Percentiles rank a stretch among this genome's conserved stretches.
phyloP scores from a whole-genome alignment of 306 rosid species.

The Prunus padus region DNA sequence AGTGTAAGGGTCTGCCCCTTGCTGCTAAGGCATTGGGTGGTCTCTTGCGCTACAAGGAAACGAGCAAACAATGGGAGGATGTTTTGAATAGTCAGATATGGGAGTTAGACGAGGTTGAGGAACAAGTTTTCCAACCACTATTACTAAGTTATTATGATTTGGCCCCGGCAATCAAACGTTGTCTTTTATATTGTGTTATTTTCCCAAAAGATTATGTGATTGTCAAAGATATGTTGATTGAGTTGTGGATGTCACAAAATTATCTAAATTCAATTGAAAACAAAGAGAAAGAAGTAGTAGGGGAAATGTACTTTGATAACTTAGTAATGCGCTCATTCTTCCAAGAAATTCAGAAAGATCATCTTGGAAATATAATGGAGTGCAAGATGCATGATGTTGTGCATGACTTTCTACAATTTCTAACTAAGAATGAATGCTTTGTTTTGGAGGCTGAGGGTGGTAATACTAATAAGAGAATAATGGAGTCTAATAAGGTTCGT shows the following conservation, averaged over 20 bases:
- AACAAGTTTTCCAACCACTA: neutral
- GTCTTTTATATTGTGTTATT: neutral
- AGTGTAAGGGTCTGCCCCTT: conserved; percentile 21
- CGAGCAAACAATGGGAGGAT: neutral
- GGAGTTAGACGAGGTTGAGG: neutral
- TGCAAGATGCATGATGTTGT: neutral
- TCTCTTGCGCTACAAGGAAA: neutral
- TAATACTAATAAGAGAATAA: neutral
- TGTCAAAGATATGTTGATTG: neutral
- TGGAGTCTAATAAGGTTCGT: neutral
- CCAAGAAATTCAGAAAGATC: neutral
- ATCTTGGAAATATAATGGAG: neutral
- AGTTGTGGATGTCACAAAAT: neutral
- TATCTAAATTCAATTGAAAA: neutral
- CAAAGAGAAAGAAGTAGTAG: neutral
- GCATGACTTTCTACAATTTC: neutral
- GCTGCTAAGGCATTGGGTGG: conserved; percentile 14
- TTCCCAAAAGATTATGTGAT: neutral
- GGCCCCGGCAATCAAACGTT: neutral
- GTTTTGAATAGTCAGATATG: neutral
- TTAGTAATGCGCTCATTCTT: neutral
- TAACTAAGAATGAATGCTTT: neutral
- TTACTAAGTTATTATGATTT: conserved; percentile 22
- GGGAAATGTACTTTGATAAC: neutral
- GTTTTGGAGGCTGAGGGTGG: neutral